phyloP scores from a whole-genome alignment of 2,329 filamentous ascomycete genomes.

The Raffaelea ambrosiae region DNA sequence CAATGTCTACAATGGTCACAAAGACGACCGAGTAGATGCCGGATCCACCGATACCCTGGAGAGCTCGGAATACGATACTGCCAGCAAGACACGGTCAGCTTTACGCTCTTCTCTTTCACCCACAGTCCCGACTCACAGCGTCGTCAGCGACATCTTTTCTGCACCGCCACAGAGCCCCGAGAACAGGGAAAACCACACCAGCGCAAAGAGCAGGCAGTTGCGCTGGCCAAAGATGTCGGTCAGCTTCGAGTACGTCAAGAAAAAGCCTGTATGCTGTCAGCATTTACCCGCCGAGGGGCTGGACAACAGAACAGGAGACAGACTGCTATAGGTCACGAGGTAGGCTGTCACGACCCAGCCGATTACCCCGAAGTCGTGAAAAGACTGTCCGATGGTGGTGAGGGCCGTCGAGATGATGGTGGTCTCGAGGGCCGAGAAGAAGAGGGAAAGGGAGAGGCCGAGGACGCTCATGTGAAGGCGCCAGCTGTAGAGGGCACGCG shows the following conservation, averaged over 20 bases:
- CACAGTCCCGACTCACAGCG: neutral
- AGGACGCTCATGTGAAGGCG: neutral
- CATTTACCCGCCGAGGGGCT: too few species aligned
- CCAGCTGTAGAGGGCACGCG: neutral
- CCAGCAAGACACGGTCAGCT: neutral
- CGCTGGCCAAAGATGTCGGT: neutral
- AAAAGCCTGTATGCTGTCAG: neutral
- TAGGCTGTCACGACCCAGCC: constrained; percentile 40
- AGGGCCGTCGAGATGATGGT: constrained; percentile 44
- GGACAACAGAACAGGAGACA: neutral
- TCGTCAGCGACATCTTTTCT: neutral
- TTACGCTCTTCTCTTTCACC: too few species aligned
- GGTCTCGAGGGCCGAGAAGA: constrained; percentile 37
- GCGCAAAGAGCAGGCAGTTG: neutral
- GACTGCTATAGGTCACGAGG: constrained; percentile 37
- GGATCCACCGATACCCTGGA: neutral
- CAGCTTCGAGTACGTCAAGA: neutral
- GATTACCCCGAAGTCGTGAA: constrained; percentile 25
- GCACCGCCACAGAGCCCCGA: neutral
- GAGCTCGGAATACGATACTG: neutral
- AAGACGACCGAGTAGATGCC: neutral
- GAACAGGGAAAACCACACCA: neutral
- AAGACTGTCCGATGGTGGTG: constrained; percentile 31
- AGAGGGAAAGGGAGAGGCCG: constrained; percentile 15
- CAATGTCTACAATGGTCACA: neutral